Percentiles rank a stretch among this genome's conserved stretches.
phyloP scores from a whole-genome alignment of 106 monocot genomes.

The Amphibolis antarctica region DNA sequence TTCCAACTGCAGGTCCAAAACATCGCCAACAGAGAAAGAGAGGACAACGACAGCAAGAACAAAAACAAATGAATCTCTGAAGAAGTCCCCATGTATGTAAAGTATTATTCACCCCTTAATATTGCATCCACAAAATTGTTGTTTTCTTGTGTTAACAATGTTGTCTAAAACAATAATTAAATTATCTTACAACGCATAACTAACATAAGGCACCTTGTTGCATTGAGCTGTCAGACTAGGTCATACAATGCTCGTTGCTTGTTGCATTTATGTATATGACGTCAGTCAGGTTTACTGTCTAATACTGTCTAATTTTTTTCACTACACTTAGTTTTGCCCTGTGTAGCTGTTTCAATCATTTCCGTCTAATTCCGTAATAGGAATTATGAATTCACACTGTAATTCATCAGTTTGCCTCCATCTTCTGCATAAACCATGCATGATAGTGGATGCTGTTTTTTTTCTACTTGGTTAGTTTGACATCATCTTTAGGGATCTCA shows the following conservation, averaged over 20 bases:
- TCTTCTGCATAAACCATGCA: no score
- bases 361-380: no score
- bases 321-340: no score
- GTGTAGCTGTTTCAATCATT: no score
- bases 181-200: neutral
- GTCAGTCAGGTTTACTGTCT: neutral
- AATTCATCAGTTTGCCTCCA: no score
- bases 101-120: neutral
- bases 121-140: neutral
- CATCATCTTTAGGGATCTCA: no score
- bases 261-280: neutral
- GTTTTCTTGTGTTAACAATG: no score
- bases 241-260: neutral
- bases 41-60: neutral
- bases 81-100: neutral
- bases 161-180: no score
- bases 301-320: no score
- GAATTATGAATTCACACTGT: no score
- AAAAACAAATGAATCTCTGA: neutral
- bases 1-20: neutral
- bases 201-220: neutral
- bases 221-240: neutral
- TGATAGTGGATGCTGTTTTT: no score
- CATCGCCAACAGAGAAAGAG: neutral
- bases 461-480: no score